Evolutionary conservation across 768 basidiomycete genomes (phyloP).

Genomic region (Tremella yokohamensis): DNA sequence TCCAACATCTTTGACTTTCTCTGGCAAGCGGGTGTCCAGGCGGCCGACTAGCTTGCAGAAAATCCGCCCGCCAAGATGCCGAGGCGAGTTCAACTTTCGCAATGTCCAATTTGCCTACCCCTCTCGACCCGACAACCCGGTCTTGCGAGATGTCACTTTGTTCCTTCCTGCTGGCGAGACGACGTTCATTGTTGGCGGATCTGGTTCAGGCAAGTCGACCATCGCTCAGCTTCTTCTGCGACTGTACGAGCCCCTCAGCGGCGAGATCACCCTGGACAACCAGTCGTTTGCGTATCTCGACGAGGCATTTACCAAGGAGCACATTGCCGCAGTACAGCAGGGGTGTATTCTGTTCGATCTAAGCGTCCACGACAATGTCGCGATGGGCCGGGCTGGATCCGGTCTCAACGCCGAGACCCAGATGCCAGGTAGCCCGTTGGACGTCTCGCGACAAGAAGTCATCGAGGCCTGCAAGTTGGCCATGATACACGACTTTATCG

Average conservation of each 20-base stretch:
- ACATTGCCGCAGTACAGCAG: constrained; percentile 77
- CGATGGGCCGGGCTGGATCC: constrained; percentile 64
- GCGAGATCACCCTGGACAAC: constrained; percentile 73
- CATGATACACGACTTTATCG: constrained; percentile 80
- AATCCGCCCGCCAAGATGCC: constrained; percentile 63
- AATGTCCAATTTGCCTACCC: constrained; percentile 70
- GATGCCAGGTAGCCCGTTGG: constrained; percentile 53
- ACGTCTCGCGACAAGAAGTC: constrained; percentile 67
- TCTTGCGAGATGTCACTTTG: constrained; percentile 61
- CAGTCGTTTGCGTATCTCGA: constrained; percentile 74
- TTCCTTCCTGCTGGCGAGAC: constrained; percentile 70
- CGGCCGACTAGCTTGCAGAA: constrained; percentile 56
- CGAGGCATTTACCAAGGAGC: constrained; percentile 61
- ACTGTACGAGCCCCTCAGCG: constrained; percentile 65
- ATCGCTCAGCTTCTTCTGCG: constrained; percentile 65
- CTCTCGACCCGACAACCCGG: constrained; percentile 62
- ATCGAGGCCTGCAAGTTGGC: constrained; percentile 77
- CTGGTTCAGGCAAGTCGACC: constrained; percentile 74
- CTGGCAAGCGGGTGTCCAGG: background rate
- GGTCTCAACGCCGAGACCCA: constrained; percentile 33
- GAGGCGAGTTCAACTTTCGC: constrained; percentile 66
- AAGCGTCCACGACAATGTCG: constrained; percentile 79
- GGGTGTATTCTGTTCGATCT: constrained; percentile 72
- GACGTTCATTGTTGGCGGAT: constrained; percentile 75
- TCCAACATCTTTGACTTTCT: background rate